Evolutionary conservation across 345 rosid species (phyloP), one percentile per base, ranked within the genome.

Genomic region (Salix purpurea): DNA sequence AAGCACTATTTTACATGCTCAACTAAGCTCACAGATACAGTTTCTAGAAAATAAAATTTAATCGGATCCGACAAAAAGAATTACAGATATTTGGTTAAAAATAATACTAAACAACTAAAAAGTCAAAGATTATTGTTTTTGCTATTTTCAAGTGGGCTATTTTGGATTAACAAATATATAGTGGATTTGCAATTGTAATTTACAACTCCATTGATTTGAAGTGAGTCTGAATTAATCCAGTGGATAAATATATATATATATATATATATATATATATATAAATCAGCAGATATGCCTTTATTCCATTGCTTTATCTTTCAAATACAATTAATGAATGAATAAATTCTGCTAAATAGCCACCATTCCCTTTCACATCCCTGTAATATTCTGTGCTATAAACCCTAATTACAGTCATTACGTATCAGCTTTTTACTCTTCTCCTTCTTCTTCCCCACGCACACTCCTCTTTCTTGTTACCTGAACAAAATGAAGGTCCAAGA

Each of bases 401-500:
- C 15, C 16, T 48, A 48, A 15, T 48, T 15, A 48, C 54, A 19
- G 15, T 48, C 19, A 15, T 5, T 48, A 48, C 15, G 19, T 14
- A 48, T 48, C 15, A 15, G 15, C 54, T 36, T 5, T 48, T 48
- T 48, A 48, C 54, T 18, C 16, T 48, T 15, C 54, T 18, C 3
- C 30, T 2, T 46, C 52, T 46, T 14, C 15, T 16, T 46, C 18
- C 21, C 50, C 37, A 5, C 7, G 5, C 37, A 36, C 7, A 36
- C 37, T 36, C 23, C 52, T 26, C 5, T 1, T 21, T 16, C 6
- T 0, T 69, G 39, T 83, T 70, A 89, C 72, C 89, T 65, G 61
- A 88, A 79, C 73, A 90, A 72, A 74, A 90, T 54, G 66, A 79
- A 84, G 40, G 82, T 79, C 94, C 96, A 91, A 75, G 90, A 85